Base-by-base conservation (phyloP, 2,329 filamentous ascomycete genomes). In the Fusarium brachygibbosum region DNA sequence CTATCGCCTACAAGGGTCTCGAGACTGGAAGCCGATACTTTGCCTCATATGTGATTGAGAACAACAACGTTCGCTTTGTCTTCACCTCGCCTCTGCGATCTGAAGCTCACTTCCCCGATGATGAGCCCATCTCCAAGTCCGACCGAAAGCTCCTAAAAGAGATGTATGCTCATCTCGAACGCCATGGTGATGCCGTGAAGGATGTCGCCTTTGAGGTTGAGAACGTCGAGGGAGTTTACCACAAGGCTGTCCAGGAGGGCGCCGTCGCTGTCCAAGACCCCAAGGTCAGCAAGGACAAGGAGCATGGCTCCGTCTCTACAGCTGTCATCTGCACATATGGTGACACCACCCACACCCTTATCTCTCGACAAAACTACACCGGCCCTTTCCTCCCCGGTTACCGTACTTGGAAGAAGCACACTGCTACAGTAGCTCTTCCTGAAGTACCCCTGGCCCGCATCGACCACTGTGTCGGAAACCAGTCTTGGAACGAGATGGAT, bases 401-500 rank as follows among this genome's bases (percentile, higher is more conserved):
- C 83, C 88, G 89, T 44, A 79, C 86, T 9, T 86, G 85, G 40
- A 81, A 77, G 54, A 76, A 77, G 54, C 71, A 78, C 60, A 78
- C 80, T 4, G 76, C 79, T 28, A 79, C 76, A 21, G 72, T 82
- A 13, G 45, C 78, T 29, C 82, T 93, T 23, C 93, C 94, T 0
- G 74, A 82, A 1, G 87, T 97, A 16, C 79, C 83, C 12, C 86
- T 97, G 56, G 86, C 87, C 66, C 89, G 89, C 72, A 94, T 98
- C 81, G 95, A 98, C 82, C 95, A 98, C 85, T 98, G 95, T 80
- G 95, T 98, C 73, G 95, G 95, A 71, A 98, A 98, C 84, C 94
- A 98, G 84, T 91, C 93, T 80, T 98, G 95, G 95, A 86, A 94
- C 80, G 90, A 94, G 79, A 97, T 98, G 88, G 83, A 84, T 63